A percentile compares a stretch with the other conserved stretches of the same genome.
Conservation (phyloP, 1,284 basidiomycete species). For the Cutaneotrichosporon sp. region DNA sequence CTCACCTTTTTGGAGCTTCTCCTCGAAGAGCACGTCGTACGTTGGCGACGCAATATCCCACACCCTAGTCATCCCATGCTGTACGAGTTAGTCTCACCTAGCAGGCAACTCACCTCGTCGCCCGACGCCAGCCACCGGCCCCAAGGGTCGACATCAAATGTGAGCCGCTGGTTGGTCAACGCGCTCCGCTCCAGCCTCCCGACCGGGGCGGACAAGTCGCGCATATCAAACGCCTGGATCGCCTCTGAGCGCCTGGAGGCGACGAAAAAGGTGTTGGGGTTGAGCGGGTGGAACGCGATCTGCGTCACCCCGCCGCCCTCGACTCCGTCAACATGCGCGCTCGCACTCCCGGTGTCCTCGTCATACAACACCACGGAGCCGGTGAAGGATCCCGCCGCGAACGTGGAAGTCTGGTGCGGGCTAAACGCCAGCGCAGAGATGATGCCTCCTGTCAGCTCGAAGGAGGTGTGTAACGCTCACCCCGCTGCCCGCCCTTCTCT, state of each 20-base stretch:
- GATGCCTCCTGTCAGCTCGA: slow-evolving; percentile 65
- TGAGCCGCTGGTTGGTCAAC: slow-evolving; percentile 72
- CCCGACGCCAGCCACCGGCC: slow-evolving; percentile 71
- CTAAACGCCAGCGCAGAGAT: slow-evolving; percentile 79
- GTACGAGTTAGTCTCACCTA: slow-evolving; percentile 4
- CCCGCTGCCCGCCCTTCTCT: slow-evolving; percentile 80
- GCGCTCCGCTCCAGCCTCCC: slow-evolving; percentile 31
- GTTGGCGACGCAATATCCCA: slow-evolving; percentile 39
- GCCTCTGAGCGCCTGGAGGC: slow-evolving; percentile 67
- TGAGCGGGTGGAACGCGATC: slow-evolving; percentile 75
- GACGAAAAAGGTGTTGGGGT: slow-evolving; percentile 74
- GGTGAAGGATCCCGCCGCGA: slow-evolving; percentile 64
- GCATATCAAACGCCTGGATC: slow-evolving; percentile 76
- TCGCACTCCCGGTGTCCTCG: slow-evolving; percentile 61
- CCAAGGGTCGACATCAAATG: slow-evolving; percentile 73
- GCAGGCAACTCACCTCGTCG: slow-evolving; percentile 64
- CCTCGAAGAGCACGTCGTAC: slow-evolving; percentile 21
- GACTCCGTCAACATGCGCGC: slow-evolving; percentile 66
- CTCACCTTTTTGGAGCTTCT: slow-evolving; percentile 26
- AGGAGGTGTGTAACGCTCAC: too few relatives aligned
- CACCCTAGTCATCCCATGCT: slow-evolving; percentile 40
- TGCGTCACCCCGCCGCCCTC: slow-evolving; percentile 68
- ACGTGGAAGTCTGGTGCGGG: slow-evolving; percentile 65
- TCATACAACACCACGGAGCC: slow-evolving; percentile 75
- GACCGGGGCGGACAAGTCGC: slow-evolving; percentile 57